A percentile compares a stretch with the other conserved stretches of the same genome.
Conservation (phyloP, 371 early-diverging fungal species). For the Dinochytrium kinnereticum region DNA sequence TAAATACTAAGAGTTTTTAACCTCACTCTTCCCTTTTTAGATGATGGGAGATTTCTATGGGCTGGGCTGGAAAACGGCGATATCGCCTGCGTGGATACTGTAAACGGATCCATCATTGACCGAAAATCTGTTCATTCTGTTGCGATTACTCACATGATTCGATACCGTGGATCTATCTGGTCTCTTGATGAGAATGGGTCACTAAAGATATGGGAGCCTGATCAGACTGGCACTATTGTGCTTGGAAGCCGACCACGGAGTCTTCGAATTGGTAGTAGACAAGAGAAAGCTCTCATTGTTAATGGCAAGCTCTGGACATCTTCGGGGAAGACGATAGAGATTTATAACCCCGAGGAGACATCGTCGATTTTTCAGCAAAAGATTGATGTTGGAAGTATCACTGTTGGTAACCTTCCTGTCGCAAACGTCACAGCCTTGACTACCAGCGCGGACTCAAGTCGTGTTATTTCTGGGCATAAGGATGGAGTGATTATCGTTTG, state of each 20-base stretch:
- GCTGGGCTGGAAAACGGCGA: slow-evolving; percentile 68
- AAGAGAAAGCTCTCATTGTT: slow-evolving; percentile 54
- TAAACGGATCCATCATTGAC: slow-evolving; percentile 55
- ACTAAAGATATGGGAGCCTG: slow-evolving; percentile 70
- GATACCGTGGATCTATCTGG: slow-evolving; percentile 67
- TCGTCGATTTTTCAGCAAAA: slow-evolving; percentile 32
- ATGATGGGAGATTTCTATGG: slow-evolving; percentile 70
- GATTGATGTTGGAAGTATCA: slow-evolving; percentile 53
- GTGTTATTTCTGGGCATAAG: slow-evolving; percentile 76
- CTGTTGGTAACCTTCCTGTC: slow-evolving; percentile 32
- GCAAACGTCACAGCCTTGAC: slow-evolving; percentile 69
- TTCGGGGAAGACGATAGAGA: slow-evolving; percentile 58
- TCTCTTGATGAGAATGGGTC: slow-evolving; percentile 77
- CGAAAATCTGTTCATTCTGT: slow-evolving; percentile 63
- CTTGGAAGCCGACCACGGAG: slow-evolving; percentile 37
- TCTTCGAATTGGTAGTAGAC: slow-evolving; percentile 43
- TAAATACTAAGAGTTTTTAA: neutral
- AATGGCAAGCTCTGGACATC: slow-evolving; percentile 67
- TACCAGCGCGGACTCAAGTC: slow-evolving; percentile 3
- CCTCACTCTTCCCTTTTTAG: neutral
- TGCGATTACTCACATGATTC: slow-evolving; percentile 68
- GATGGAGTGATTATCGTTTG: slow-evolving; percentile 81
- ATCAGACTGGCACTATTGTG: slow-evolving; percentile 26
- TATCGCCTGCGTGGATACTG: slow-evolving; percentile 62
- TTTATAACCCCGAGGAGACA: slow-evolving; percentile 45